phyloP scores from a whole-genome alignment of 192 early-diverging fungal genomes.

The Entomortierella parvispora region DNA sequence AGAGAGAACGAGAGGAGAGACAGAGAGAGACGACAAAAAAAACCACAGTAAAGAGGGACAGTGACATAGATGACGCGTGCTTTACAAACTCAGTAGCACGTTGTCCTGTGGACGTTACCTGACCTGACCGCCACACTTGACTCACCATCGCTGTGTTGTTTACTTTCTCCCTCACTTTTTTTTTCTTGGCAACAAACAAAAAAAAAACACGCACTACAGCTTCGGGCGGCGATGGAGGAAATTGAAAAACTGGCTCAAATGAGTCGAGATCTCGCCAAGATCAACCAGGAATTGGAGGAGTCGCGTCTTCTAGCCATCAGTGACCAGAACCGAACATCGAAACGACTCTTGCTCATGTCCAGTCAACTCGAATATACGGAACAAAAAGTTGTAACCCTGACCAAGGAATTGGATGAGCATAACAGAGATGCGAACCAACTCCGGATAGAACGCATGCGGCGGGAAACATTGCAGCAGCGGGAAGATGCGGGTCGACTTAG shows the following conservation, averaged over 20 bases:
- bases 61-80: too few relatives aligned
- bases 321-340: constrained; percentile 43
- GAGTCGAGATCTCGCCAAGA: constrained; percentile 36
- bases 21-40: not conserved
- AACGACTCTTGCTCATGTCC: constrained; percentile 35
- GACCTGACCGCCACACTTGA: not conserved
- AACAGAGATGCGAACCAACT: constrained; percentile 34
- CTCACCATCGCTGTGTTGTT: not conserved
- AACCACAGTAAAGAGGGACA: not conserved
- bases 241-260: constrained; percentile 41
- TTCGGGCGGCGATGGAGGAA: constrained; percentile 35
- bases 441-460: constrained; percentile 34
- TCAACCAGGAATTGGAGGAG: constrained; percentile 44
- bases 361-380: constrained; percentile 46
- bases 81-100: not conserved
- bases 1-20: too few relatives aligned
- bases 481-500: constrained; percentile 33
- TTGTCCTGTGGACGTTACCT: not conserved
- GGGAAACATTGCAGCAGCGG: constrained; percentile 32
- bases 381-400: constrained; percentile 34
- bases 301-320: constrained; percentile 29
- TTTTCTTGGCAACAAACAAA: not conserved
- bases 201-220: constrained; percentile 7
- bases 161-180: not conserved
- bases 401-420: constrained; percentile 28